Evolutionary conservation across 768 basidiomycete species (phyloP).

Genomic region (Mycena indigotica): DNA sequence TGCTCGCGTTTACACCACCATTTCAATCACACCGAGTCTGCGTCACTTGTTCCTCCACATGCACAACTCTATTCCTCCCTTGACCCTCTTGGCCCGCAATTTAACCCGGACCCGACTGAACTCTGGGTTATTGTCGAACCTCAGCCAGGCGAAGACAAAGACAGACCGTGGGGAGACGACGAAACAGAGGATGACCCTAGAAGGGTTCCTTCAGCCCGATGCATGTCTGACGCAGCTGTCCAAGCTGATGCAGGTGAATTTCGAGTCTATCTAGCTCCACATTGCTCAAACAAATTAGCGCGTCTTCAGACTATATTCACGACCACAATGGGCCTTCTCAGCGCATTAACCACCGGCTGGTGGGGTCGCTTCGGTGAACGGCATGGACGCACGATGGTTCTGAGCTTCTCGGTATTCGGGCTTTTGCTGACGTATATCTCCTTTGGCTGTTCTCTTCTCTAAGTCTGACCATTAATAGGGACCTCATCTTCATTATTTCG

Average conservation of each 20-base stretch:
- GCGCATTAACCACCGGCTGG: slow-evolving; percentile 84
- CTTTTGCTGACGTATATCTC: slow-evolving; percentile 41
- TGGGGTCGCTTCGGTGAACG: slow-evolving; percentile 87
- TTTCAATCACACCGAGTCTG: slow-evolving; percentile 40
- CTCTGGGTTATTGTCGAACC: slow-evolving; percentile 1
- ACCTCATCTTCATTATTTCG: slow-evolving; percentile 81
- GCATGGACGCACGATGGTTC: slow-evolving; percentile 75
- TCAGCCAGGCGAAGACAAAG: neutral
- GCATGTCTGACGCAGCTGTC: slow-evolving; percentile 54
- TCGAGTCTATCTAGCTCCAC: neutral
- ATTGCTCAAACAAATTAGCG: slow-evolving; percentile 39
- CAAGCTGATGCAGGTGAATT: slow-evolving; percentile 41
- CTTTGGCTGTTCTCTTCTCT: slow-evolving; percentile 7
- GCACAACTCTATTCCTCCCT: slow-evolving; percentile 16
- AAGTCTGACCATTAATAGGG: slow-evolving; percentile 47
- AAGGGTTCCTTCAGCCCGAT: slow-evolving; percentile 41
- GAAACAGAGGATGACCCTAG: slow-evolving; percentile 34
- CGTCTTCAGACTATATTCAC: slow-evolving; percentile 78
- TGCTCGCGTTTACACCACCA: slow-evolving; percentile 59
- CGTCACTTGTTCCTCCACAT: slow-evolving; percentile 8
- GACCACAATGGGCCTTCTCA: slow-evolving; percentile 75
- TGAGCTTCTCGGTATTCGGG: slow-evolving; percentile 72
- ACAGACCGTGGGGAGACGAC: slow-evolving; percentile 18
- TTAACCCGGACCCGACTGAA: slow-evolving; percentile 4
- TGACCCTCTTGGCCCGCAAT: slow-evolving; percentile 20